These are phyloP conservation scores for Rhizophlyctis rosea DNA, from an alignment of 192 early-diverging fungal species.

Conservation along the genomic window DNA sequence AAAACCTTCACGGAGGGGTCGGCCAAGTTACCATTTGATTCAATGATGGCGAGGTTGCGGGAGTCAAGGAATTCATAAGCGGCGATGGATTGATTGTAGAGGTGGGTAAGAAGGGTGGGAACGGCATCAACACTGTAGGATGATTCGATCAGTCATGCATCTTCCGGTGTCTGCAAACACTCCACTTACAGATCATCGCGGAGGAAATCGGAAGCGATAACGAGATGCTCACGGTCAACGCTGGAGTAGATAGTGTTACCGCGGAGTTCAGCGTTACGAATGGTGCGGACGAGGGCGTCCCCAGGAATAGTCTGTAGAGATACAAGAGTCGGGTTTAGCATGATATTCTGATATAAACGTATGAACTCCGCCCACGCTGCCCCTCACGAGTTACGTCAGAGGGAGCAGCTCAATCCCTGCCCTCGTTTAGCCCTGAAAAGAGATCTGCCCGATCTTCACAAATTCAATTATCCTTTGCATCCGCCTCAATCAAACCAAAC, in stretches of 20 bases:
- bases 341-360: too few relatives aligned
- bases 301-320: slow-evolving; percentile 70
- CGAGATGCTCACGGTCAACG: slow-evolving; percentile 78
- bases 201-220: slow-evolving; percentile 88
- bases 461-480: too few relatives aligned
- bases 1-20: slow-evolving; percentile 64
- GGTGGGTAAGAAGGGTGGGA: slow-evolving; percentile 67
- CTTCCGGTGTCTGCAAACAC: too few relatives aligned
- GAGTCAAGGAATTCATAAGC: slow-evolving; percentile 84
- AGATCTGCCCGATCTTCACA: too few relatives aligned
- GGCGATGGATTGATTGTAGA: slow-evolving; percentile 75
- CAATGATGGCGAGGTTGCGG: slow-evolving; percentile 54
- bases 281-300: slow-evolving; percentile 80
- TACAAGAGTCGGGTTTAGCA: too few relatives aligned
- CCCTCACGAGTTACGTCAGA: too few relatives aligned
- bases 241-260: slow-evolving; percentile 80
- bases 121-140: slow-evolving; percentile 75
- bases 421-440: too few relatives aligned
- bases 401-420: too few relatives aligned
- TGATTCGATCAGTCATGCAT: neutral
- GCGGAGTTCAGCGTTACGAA: slow-evolving; percentile 88
- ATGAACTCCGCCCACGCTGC: too few relatives aligned
- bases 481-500: too few relatives aligned
- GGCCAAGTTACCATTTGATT: slow-evolving; percentile 62
- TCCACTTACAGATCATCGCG: slow-evolving; percentile 76